These are phyloP conservation scores for Termitomyces sp. DNA, from an alignment of 768 basidiomycete genomes.

Conservation along the genomic window DNA sequence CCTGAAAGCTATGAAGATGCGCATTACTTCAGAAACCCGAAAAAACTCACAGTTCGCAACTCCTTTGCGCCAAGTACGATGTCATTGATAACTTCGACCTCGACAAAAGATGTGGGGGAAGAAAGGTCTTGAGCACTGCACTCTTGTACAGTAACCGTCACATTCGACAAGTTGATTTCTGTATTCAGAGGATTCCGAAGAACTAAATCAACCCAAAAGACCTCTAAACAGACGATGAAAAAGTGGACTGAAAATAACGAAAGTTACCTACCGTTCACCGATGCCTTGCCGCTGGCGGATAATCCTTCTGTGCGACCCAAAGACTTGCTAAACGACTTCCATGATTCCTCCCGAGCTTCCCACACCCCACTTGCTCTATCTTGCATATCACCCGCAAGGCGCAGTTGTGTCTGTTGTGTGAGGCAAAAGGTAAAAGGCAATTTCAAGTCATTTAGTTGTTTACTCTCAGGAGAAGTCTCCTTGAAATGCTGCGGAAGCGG, in stretches of 20 bases:
- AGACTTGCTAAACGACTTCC: slow-evolving; percentile 58
- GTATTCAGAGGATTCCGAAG: slow-evolving; percentile 71
- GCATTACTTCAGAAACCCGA: background rate
- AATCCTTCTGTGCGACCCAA: slow-evolving; percentile 53
- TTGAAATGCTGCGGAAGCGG: slow-evolving; percentile 62
- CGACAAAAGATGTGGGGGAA: slow-evolving; percentile 38
- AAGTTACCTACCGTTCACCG: slow-evolving; percentile 52
- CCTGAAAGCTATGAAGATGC: slow-evolving; percentile 28
- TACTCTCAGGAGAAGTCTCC: slow-evolving; percentile 48
- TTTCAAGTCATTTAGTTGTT: slow-evolving; percentile 41
- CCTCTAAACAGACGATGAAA: slow-evolving; percentile 41
- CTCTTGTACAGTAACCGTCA: slow-evolving; percentile 55
- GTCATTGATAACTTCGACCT: slow-evolving; percentile 60
- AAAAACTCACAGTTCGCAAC: slow-evolving; percentile 51
- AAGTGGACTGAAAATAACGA: background rate
- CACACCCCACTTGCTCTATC: slow-evolving; percentile 48
- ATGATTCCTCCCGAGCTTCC: slow-evolving; percentile 62
- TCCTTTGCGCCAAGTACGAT: slow-evolving; percentile 62
- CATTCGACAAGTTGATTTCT: slow-evolving; percentile 63
- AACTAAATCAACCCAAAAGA: slow-evolving; percentile 73
- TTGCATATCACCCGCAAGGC: slow-evolving; percentile 49
- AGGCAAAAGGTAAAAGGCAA: slow-evolving; percentile 70
- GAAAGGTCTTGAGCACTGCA: slow-evolving; percentile 26
- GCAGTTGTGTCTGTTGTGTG: slow-evolving; percentile 50
- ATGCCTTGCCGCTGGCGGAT: slow-evolving; percentile 53